A percentile compares a stretch with the other conserved stretches of the same genome.
phyloP scores from a whole-genome alignment of 306 rosid species.

The Luffa aegyptiaca region DNA sequence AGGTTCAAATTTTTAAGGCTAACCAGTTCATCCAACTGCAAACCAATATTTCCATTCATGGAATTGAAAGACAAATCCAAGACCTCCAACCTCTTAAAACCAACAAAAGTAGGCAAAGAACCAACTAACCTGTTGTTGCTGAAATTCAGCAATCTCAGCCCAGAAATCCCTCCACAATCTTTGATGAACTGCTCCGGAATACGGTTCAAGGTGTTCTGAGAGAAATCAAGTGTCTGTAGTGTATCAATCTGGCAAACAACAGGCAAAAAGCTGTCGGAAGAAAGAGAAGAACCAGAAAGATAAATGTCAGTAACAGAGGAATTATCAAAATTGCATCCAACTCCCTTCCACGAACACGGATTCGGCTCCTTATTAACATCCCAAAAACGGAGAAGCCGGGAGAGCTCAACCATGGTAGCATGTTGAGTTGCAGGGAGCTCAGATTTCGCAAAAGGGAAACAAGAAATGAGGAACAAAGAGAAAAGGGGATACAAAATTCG shows the following conservation, averaged over 20 bases:
- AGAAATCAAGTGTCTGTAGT: conserved; percentile 50
- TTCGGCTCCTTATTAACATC: conserved; percentile 11
- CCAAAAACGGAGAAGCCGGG: conserved; percentile 24
- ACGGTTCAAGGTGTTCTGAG: conserved; percentile 20
- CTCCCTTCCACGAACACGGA: conserved; percentile 65
- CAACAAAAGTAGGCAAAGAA: conserved; percentile 39
- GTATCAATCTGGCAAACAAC: conserved; percentile 44
- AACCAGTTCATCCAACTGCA: conserved; percentile 36
- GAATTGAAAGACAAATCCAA: conserved; percentile 50
- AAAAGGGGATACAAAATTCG: conserved; percentile 4
- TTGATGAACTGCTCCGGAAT: conserved; percentile 40
- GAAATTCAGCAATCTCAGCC: conserved; percentile 40
- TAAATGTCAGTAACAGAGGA: conserved; percentile 22
- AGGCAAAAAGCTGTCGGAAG: conserved; percentile 34
- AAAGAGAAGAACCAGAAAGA: conserved; percentile 24
- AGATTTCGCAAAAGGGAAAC: conserved; percentile 34
- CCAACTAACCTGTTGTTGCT: conserved; percentile 30
- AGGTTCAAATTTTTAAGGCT: conserved; percentile 46
- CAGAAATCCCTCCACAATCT: conserved; percentile 42
- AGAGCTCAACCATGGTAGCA: conserved; percentile 29
- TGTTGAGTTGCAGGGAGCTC: conserved; percentile 37
- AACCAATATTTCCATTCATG: conserved; percentile 14
- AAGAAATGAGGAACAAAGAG: conserved; percentile 13
- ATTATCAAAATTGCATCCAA: conserved; percentile 28
- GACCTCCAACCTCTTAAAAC: conserved; percentile 44